A percentile compares a stretch with the other conserved stretches of the same genome.
Conservation (phyloP, 139 green algal genomes). For the Tetradesmus lagerheimii region DNA sequence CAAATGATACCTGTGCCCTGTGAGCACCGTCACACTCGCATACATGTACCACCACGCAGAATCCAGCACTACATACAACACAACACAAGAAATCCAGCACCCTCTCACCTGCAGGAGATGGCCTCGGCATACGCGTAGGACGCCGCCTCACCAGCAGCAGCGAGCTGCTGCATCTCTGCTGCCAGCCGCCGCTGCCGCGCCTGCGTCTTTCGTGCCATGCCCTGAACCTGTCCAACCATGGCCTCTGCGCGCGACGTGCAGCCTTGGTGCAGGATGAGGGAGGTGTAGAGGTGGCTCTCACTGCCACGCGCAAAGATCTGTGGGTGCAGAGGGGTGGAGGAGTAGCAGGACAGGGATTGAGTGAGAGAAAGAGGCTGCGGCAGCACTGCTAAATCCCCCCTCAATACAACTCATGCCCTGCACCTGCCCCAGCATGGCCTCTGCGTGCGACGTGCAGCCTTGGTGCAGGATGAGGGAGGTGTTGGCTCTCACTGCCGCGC, state of each 20-base stretch:
- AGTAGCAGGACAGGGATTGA: neutral
- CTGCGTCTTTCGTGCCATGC: conserved; percentile 14
- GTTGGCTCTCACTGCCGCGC: conserved; percentile 38
- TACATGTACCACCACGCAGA: too few relatives aligned
- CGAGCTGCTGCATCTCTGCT: conserved; percentile 1
- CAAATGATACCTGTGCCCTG: too few relatives aligned
- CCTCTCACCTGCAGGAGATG: conserved; percentile 18
- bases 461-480: conserved; percentile 12
- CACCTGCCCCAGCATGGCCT: neutral
- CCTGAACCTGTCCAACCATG: neutral
- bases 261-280: conserved; percentile 10
- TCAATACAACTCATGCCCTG: too few relatives aligned
- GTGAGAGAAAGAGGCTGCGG: too few relatives aligned
- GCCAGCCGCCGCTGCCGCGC: conserved; percentile 35
- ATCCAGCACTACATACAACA: too few relatives aligned
- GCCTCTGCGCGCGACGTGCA: neutral
- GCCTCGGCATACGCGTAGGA: conserved; percentile 11
- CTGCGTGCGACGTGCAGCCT: neutral
- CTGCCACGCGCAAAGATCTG: conserved; percentile 36
- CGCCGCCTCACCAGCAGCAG: neutral
- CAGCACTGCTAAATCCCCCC: too few relatives aligned
- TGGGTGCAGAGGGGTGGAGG: neutral
- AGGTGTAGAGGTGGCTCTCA: conserved; percentile 34
- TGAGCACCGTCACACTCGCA: too few relatives aligned
- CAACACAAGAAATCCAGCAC: too few relatives aligned